Conservation (phyloP, 495 filamentous ascomycete species). For the Penicilliopsis zonata region DNA sequence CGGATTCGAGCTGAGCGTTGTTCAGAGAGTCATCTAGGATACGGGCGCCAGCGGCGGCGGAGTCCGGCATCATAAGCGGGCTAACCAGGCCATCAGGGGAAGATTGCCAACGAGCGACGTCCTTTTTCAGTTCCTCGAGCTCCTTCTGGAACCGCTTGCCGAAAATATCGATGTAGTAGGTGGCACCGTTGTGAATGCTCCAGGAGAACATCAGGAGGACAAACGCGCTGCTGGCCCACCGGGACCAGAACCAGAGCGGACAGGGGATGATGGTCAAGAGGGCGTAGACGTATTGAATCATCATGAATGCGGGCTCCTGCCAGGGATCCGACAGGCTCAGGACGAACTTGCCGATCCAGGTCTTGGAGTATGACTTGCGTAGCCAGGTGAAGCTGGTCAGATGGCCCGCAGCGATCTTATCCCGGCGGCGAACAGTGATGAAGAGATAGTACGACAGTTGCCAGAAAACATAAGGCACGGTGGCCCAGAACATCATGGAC, state of each 20-base stretch:
- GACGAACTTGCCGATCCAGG: slow-evolving; percentile 77
- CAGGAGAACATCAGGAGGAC: slow-evolving; percentile 70
- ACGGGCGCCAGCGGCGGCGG: slow-evolving; percentile 6
- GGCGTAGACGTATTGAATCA: slow-evolving; percentile 88
- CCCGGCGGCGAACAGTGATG: slow-evolving; percentile 82
- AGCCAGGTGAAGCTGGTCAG: slow-evolving; percentile 98
- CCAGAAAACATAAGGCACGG: slow-evolving; percentile 85
- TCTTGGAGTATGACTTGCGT: slow-evolving; percentile 74
- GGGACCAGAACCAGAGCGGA: slow-evolving; percentile 88
- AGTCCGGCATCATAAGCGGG: slow-evolving; percentile 17
- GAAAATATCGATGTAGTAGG: slow-evolving; percentile 95
- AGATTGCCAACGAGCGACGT: slow-evolving; percentile 81
- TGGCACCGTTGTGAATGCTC: slow-evolving; percentile 91
- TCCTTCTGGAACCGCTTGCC: slow-evolving; percentile 95
- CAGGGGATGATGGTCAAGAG: slow-evolving; percentile 87
- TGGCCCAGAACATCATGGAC: slow-evolving; percentile 89
- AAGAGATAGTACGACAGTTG: slow-evolving; percentile 84
- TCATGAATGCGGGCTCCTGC: slow-evolving; percentile 89
- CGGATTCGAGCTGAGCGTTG: slow-evolving; percentile 6
- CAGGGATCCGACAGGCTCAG: slow-evolving; percentile 59
- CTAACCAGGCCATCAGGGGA: slow-evolving; percentile 26
- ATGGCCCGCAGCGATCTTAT: slow-evolving; percentile 90
- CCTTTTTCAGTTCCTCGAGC: slow-evolving; percentile 76
- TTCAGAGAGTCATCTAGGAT: slow-evolving; percentile 3
- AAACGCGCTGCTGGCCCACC: slow-evolving; percentile 66